phyloP scores from a whole-genome alignment of 805 yeast species.

The Sungouiozyma intestinalis region DNA sequence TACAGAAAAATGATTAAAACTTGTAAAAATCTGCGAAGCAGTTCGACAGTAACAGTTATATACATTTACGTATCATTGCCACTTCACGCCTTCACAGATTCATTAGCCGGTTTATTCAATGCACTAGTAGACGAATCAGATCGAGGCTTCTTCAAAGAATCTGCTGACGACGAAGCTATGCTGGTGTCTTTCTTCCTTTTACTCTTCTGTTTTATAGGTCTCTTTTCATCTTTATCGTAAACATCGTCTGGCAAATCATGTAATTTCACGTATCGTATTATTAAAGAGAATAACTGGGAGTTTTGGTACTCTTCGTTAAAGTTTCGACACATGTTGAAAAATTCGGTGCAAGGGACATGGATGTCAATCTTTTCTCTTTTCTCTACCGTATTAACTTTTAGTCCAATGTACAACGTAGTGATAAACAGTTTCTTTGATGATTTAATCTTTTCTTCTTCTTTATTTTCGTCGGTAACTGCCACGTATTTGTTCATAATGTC shows the following conservation, averaged over 20 bases:
- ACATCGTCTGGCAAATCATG: constrained; percentile 81
- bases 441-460: constrained; percentile 24
- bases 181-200: constrained; percentile 26
- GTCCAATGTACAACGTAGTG: constrained; percentile 73
- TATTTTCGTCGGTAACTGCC: constrained; percentile 30
- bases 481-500: constrained; percentile 28
- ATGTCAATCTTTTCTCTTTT: constrained; percentile 64
- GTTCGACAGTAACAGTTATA: too few species aligned
- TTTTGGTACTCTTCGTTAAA: constrained; percentile 61
- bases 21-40: too few species aligned
- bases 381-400: constrained; percentile 40
- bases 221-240: constrained; percentile 63
- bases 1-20: too few species aligned
- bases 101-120: background rate
- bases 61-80: too few species aligned
- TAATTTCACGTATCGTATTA: constrained; percentile 62
- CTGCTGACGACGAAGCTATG: constrained; percentile 3
- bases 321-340: constrained; percentile 65
- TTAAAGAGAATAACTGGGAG: constrained; percentile 40
- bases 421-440: constrained; percentile 38
- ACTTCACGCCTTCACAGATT: background rate
- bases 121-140: background rate
- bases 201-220: constrained; percentile 55
- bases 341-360: constrained; percentile 84
- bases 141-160: background rate